Conservation (phyloP, 2,329 filamentous ascomycete genomes). For the Paraphaeosphaeria sporulosa region DNA sequence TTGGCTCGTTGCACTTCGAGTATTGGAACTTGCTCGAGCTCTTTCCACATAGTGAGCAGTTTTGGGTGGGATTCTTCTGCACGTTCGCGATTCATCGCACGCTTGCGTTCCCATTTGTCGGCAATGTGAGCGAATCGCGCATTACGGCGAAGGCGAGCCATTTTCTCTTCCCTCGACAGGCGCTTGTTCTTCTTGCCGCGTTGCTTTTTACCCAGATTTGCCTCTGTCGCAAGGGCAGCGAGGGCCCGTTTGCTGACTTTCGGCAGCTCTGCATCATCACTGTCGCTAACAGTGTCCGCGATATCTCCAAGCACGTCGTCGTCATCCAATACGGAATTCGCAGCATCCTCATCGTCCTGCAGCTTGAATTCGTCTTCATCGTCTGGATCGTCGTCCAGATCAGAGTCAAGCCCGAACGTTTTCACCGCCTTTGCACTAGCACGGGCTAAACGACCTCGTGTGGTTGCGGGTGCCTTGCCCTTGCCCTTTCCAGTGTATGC, state of each 20-base stretch:
- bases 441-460: conserved; percentile 30
- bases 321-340: conserved; percentile 24
- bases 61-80: conserved; percentile 80
- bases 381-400: conserved; percentile 30
- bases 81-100: conserved; percentile 66
- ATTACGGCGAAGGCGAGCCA: conserved; percentile 26
- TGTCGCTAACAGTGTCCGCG: conserved; percentile 31
- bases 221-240: conserved; percentile 22
- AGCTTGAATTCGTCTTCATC: conserved; percentile 38
- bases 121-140: conserved; percentile 43
- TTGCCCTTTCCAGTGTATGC: conserved; percentile 34
- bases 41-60: conserved; percentile 84
- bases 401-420: conserved; percentile 24
- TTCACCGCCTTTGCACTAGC: conserved; percentile 28
- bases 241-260: conserved; percentile 27
- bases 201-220: conserved; percentile 4
- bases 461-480: conserved; percentile 34
- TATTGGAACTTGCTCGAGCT: conserved; percentile 71
- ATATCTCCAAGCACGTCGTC: conserved; percentile 19
- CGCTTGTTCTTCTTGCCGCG: conserved; percentile 36
- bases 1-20: conserved; percentile 70
- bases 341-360: conserved; percentile 27
- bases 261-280: conserved; percentile 37
- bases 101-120: conserved; percentile 51
- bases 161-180: conserved; percentile 31